A percentile compares a stretch with the other conserved stretches of the same genome.
Evolutionary conservation across 1,284 basidiomycete species (phyloP).

Genomic region (Ceraceosorus guamensis): DNA sequence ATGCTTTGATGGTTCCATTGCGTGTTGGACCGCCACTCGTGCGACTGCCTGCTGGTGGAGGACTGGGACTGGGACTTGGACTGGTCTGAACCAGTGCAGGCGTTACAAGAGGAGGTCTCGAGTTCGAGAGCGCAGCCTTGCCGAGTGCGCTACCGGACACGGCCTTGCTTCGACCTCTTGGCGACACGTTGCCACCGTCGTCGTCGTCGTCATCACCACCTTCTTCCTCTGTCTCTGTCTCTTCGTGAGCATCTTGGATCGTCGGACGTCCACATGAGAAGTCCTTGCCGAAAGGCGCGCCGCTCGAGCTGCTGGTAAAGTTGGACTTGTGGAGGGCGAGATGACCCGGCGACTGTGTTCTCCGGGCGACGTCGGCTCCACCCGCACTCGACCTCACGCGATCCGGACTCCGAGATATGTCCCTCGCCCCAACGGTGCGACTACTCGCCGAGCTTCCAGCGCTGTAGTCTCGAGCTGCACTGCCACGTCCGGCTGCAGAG

Average conservation of each 20-base stretch:
- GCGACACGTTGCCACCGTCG: background rate
- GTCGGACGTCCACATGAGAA: background rate
- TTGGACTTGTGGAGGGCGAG: too few relatives aligned
- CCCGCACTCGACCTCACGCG: too few relatives aligned
- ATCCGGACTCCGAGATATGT: constrained; percentile 2
- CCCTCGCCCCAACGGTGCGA: background rate
- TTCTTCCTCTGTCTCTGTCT: background rate
- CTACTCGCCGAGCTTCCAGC: background rate
- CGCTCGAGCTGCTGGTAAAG: too few relatives aligned
- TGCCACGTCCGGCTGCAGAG: too few relatives aligned
- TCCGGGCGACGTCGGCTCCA: too few relatives aligned
- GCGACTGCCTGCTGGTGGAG: background rate
- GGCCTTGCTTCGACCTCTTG: constrained; percentile 4
- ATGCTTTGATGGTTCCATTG: constrained; percentile 1
- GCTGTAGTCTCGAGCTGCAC: background rate
- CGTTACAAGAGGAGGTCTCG: background rate
- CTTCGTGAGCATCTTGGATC: background rate
- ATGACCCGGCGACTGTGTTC: too few relatives aligned
- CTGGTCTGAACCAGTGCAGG: constrained; percentile 6
- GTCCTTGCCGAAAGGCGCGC: too few relatives aligned
- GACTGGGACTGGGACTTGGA: constrained; percentile 5
- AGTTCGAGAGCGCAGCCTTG: background rate
- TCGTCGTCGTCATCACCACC: background rate
- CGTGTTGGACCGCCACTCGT: too few relatives aligned
- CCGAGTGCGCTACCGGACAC: background rate